These are phyloP conservation scores for Colletotrichum destructivum DNA, from an alignment of 2,329 filamentous ascomycete genomes.

Conservation along the genomic window DNA sequence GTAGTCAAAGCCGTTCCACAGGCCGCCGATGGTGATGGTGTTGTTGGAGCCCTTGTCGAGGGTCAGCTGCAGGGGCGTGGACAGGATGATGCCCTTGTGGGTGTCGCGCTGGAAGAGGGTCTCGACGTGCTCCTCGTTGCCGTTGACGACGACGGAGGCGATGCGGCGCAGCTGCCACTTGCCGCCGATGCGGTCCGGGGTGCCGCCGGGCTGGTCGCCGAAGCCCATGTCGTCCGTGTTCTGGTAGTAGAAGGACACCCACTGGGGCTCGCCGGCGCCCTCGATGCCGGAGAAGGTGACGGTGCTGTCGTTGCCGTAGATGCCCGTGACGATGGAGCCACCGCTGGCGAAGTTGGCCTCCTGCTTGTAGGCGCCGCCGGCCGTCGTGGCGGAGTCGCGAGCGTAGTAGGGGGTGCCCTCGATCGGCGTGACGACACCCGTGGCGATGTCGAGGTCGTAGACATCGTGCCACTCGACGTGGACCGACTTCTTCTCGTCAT, in stretches of 20 bases:
- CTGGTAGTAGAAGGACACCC: constrained; percentile 71
- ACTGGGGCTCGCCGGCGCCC: constrained; percentile 64
- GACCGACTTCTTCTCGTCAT: constrained; percentile 64
- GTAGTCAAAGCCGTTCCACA: constrained; percentile 69
- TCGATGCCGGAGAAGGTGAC: constrained; percentile 60
- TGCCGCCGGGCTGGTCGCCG: constrained; percentile 68
- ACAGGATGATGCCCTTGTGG: constrained; percentile 72
- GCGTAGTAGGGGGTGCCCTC: constrained; percentile 63
- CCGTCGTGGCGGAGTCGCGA: constrained; percentile 56
- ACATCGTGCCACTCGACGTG: constrained; percentile 67
- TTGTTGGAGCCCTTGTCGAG: constrained; percentile 66
- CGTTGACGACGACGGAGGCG: constrained; percentile 73
- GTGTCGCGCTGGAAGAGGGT: constrained; percentile 67
- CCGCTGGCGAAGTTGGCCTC: constrained; percentile 66
- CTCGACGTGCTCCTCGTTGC: constrained; percentile 59
- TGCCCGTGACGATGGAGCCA: constrained; percentile 64
- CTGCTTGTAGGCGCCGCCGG: constrained; percentile 63
- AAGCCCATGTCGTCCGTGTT: constrained; percentile 75
- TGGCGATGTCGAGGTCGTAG: constrained; percentile 67
- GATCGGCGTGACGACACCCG: constrained; percentile 62
- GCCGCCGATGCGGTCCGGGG: constrained; percentile 72
- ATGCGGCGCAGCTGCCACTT: constrained; percentile 73
- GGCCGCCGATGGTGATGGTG: constrained; percentile 70
- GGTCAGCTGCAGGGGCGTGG: constrained; percentile 68
- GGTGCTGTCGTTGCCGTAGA: constrained; percentile 67